These are phyloP conservation scores for Phytophthora sp. DNA, from an alignment of 352 stramenopile genomes.

Conservation along the genomic window DNA sequence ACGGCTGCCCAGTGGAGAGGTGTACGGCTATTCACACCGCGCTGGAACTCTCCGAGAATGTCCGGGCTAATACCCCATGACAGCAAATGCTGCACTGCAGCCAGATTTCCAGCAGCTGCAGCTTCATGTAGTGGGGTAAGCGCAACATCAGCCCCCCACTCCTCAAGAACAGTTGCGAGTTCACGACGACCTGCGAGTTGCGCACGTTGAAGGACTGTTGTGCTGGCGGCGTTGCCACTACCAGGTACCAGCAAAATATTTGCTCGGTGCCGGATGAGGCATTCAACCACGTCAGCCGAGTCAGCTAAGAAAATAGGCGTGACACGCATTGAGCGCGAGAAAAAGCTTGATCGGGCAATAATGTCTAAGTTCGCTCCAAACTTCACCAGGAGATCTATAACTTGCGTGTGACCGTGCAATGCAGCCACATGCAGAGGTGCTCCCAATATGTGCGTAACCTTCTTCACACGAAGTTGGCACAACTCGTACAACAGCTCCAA, in stretches of 20 bases:
- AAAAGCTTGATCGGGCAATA: constrained; percentile 67
- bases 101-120: constrained; percentile 59
- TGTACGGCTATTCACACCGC: constrained; percentile 61
- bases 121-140: constrained; percentile 80
- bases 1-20: constrained; percentile 81
- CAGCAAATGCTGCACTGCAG: constrained; percentile 58
- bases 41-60: constrained; percentile 74
- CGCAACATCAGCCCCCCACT: constrained; percentile 80
- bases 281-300: constrained; percentile 69
- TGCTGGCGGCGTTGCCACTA: constrained; percentile 63
- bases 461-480: constrained; percentile 65
- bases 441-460: constrained; percentile 71
- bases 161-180: constrained; percentile 60
- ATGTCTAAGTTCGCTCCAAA: constrained; percentile 67
- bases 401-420: constrained; percentile 61
- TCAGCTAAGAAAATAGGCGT: constrained; percentile 79
- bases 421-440: constrained; percentile 75
- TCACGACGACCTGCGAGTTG: constrained; percentile 65
- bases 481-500: constrained; percentile 73
- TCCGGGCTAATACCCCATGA: constrained; percentile 61
- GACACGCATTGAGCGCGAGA: constrained; percentile 68
- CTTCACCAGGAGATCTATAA: constrained; percentile 66
- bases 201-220: constrained; percentile 77
- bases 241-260: constrained; percentile 77
- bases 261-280: constrained; percentile 63